phyloP scores from a whole-genome alignment of 2,329 filamentous ascomycete species.

The Alternaria sp. region DNA sequence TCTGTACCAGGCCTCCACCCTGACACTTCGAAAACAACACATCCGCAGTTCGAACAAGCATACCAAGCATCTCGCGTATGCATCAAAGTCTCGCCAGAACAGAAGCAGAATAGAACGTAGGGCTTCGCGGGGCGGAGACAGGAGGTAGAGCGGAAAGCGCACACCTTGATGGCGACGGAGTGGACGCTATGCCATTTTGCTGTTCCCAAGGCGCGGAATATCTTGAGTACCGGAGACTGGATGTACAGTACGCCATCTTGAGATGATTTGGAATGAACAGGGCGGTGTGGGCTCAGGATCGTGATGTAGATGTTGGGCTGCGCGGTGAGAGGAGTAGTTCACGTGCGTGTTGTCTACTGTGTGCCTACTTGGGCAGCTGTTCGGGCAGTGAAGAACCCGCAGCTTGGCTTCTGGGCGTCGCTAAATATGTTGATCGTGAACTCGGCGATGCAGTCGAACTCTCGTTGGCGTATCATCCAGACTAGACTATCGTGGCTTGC shows the following conservation, averaged over 20 bases:
- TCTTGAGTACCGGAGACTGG: not conserved
- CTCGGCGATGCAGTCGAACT: not conserved
- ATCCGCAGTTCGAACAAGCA: not conserved
- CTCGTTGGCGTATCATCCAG: not conserved
- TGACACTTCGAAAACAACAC: not conserved
- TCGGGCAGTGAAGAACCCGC: not conserved
- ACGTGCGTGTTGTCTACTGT: not conserved
- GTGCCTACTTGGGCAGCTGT: not conserved
- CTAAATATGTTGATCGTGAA: not conserved
- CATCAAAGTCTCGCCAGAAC: not conserved
- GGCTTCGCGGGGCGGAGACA: not conserved
- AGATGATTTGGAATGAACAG: not conserved
- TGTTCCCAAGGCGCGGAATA: not conserved
- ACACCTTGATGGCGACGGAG: not conserved
- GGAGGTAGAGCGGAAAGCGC: not conserved
- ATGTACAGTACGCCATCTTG: not conserved
- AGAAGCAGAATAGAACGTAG: not conserved
- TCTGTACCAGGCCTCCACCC: not conserved
- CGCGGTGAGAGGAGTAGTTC: not conserved
- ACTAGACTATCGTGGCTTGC: not conserved
- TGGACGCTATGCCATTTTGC: not conserved
- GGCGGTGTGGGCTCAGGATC: not conserved
- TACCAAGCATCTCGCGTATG: not conserved
- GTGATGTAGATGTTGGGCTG: not conserved
- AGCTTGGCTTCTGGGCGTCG: not conserved